These are phyloP conservation scores for Apiospora arundinis DNA, from an alignment of 2,329 filamentous ascomycete species.

Conservation along the genomic window DNA sequence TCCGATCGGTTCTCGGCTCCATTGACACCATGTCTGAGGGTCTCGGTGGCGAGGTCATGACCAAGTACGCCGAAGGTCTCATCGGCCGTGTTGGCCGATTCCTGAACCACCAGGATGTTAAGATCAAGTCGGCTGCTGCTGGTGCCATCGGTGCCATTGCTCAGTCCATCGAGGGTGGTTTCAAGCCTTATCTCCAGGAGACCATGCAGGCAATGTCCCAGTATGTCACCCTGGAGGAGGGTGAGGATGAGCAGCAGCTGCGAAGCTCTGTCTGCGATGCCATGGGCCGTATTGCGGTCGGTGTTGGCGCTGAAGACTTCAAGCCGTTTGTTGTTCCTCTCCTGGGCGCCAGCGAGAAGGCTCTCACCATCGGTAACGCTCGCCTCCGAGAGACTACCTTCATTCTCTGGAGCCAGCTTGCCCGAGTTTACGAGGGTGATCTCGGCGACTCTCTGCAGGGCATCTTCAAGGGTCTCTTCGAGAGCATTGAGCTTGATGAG, in stretches of 20 bases:
- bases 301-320: constrained; percentile 86
- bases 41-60: constrained; percentile 80
- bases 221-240: constrained; percentile 86
- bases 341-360: constrained; percentile 93
- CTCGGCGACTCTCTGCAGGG: constrained; percentile 80
- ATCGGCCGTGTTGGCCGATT: constrained; percentile 85
- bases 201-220: constrained; percentile 89
- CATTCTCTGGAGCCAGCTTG: constrained; percentile 93
- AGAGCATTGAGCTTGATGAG: constrained; percentile 85
- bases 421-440: constrained; percentile 89
- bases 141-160: constrained; percentile 92
- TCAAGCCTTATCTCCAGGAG: constrained; percentile 88
- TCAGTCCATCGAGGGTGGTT: constrained; percentile 79
- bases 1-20: constrained; percentile 88
- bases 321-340: constrained; percentile 89
- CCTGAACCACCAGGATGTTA: constrained; percentile 83
- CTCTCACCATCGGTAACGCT: constrained; percentile 85
- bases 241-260: constrained; percentile 87
- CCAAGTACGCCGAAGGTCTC: constrained; percentile 80
- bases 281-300: constrained; percentile 89
- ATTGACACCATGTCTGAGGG: constrained; percentile 91
- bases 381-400: constrained; percentile 95
- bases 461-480: constrained; percentile 80
- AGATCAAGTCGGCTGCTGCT: constrained; percentile 88
- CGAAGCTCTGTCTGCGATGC: constrained; percentile 90